These are phyloP conservation scores for Trichosporon sp. DNA, from an alignment of 1,284 basidiomycete genomes.

Conservation along the genomic window DNA sequence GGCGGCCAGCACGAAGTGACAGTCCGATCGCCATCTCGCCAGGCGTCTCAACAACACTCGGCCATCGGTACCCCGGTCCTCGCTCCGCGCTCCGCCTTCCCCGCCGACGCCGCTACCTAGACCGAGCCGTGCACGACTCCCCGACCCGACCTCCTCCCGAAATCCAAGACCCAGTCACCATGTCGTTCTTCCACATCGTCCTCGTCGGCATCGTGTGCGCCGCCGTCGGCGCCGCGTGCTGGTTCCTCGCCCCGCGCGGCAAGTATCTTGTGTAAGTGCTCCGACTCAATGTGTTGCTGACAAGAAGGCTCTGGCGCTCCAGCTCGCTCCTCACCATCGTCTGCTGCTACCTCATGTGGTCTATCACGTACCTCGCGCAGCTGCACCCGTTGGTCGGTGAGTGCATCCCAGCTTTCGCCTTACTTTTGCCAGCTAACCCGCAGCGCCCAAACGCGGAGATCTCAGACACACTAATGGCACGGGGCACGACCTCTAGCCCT, in stretches of 20 bases:
- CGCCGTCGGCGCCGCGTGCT: constrained; percentile 62
- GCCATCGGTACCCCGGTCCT: background rate
- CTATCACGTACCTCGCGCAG: constrained; percentile 86
- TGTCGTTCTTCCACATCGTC: constrained; percentile 42
- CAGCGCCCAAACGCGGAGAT: constrained; percentile 10
- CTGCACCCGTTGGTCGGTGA: constrained; percentile 79
- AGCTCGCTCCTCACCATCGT: constrained; percentile 67
- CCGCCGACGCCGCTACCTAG: background rate
- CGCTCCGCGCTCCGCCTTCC: background rate
- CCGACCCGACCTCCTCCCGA: too few species aligned
- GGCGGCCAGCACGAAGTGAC: background rate
- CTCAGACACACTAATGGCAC: background rate
- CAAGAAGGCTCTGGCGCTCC: constrained; percentile 69
- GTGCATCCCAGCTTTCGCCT: constrained; percentile 27
- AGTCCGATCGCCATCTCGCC: background rate
- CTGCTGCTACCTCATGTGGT: constrained; percentile 90
- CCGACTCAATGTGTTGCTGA: background rate
- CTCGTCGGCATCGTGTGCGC: constrained; percentile 39
- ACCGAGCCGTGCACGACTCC: background rate
- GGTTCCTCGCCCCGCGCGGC: constrained; percentile 73
- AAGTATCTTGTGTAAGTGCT: constrained; percentile 77
- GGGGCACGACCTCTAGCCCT: background rate
- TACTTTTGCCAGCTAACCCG: background rate
- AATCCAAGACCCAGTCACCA: constrained; percentile 2
- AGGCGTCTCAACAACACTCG: background rate